Percentiles rank a stretch among this genome's conserved stretches.
These are phyloP conservation scores for Phytophthora cryptogea DNA, from an alignment of 352 stramenopile species.

Conservation along the genomic window DNA sequence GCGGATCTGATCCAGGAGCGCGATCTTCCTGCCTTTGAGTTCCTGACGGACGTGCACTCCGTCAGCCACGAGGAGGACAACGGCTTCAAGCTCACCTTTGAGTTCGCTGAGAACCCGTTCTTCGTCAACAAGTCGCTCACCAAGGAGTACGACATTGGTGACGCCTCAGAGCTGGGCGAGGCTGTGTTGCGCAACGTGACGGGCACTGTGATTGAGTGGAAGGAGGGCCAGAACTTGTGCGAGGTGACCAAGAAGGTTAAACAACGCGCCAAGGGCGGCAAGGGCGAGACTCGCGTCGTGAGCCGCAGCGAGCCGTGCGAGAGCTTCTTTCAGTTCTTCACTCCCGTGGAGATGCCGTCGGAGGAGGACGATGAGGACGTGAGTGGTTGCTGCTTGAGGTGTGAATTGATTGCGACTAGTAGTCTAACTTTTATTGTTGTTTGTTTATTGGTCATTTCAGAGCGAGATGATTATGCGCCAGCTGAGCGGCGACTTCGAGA, in stretches of 20 bases:
- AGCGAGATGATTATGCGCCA: constrained; percentile 89
- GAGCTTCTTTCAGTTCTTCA: constrained; percentile 90
- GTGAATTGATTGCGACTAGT: constrained; percentile 6
- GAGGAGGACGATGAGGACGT: constrained; percentile 86
- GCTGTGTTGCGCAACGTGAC: constrained; percentile 79
- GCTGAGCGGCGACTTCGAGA: constrained; percentile 83
- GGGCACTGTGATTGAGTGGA: constrained; percentile 81
- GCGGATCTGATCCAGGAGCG: constrained; percentile 83
- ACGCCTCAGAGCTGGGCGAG: constrained; percentile 80
- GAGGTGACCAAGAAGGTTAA: constrained; percentile 90
- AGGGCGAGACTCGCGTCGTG: constrained; percentile 76
- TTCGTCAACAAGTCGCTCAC: constrained; percentile 78
- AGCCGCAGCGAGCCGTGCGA: constrained; percentile 83
- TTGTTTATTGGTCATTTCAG: constrained; percentile 29
- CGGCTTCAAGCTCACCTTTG: constrained; percentile 86
- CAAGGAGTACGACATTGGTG: constrained; percentile 88
- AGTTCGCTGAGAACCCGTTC: constrained; percentile 80
- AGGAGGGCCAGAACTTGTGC: constrained; percentile 82
- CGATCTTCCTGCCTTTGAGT: constrained; percentile 80
- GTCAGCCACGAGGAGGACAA: constrained; percentile 82
- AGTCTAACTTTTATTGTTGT: constrained; percentile 20
- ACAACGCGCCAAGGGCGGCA: constrained; percentile 81
- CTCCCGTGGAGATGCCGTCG: constrained; percentile 83
- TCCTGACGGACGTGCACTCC: constrained; percentile 75
- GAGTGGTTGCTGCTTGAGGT: constrained; percentile 30